Evolutionary conservation across 108 stramenopile genomes (phyloP).

Genomic region (Pseudonitzschia multiseries): DNA sequence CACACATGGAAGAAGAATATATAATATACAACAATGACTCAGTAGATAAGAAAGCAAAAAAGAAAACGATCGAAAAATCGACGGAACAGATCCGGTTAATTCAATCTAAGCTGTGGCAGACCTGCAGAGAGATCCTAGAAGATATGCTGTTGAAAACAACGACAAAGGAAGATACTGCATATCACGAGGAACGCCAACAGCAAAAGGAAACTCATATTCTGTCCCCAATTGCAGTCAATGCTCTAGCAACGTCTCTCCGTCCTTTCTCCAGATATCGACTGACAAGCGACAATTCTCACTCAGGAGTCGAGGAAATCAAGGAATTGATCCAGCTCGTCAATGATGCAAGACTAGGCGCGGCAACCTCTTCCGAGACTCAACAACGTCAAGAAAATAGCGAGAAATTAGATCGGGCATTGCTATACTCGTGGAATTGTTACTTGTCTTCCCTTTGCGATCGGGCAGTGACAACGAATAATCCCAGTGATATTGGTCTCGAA

Average conservation of each 20-base stretch:
- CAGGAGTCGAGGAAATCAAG: constrained; percentile 5
- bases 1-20: constrained; percentile 32
- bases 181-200: too few species aligned
- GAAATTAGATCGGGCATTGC: background rate
- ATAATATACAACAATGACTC: constrained; percentile 51
- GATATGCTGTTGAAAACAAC: background rate
- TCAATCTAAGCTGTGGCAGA: constrained; percentile 29
- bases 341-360: constrained; percentile 16
- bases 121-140: background rate
- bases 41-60: constrained; percentile 43
- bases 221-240: background rate
- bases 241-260: constrained; percentile 1
- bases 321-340: constrained; percentile 8
- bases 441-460: constrained; percentile 66
- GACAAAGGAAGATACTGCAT: background rate
- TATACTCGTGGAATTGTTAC: constrained; percentile 54
- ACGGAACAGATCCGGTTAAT: constrained; percentile 32
- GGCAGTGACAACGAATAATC: constrained; percentile 17
- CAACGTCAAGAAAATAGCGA: constrained; percentile 17
- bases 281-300: background rate
- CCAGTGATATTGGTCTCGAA: constrained; percentile 25
- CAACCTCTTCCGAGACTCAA: background rate
- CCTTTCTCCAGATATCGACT: too few species aligned
- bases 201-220: background rate
- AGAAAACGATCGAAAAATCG: constrained; percentile 24